A percentile compares a stretch with the other conserved stretches of the same genome.
These are phyloP conservation scores for Mycena filopes DNA, from an alignment of 768 basidiomycete genomes.

Conservation along the genomic window DNA sequence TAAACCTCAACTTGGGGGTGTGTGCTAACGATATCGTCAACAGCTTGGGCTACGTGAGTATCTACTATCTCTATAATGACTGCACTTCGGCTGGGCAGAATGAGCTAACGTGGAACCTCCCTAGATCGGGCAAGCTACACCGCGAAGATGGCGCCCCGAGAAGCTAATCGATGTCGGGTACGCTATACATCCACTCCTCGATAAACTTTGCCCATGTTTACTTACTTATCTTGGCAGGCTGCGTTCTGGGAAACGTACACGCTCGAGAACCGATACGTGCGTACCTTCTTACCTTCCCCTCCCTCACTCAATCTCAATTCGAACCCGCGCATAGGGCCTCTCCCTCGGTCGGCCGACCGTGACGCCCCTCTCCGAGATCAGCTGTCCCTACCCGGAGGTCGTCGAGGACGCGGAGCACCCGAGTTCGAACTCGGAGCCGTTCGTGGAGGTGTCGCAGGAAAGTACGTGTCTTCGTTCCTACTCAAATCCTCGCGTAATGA, in stretches of 20 bases:
- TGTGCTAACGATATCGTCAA: not conserved
- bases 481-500: not conserved
- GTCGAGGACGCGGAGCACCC: too few species aligned
- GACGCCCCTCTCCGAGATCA: conserved; percentile 43
- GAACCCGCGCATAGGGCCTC: too few species aligned
- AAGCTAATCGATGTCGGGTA: conserved; percentile 27
- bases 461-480: conserved; percentile 35
- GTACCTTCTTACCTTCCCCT: conserved; percentile 4
- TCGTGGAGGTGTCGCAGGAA: conserved; percentile 44
- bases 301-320: not conserved
- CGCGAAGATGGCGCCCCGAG: too few species aligned
- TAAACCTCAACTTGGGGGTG: not conserved
- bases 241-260: conserved; percentile 61
- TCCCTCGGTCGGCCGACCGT: too few species aligned
- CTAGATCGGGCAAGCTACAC: conserved; percentile 20
- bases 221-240: conserved; percentile 17
- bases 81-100: not conserved
- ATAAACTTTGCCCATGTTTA: conserved; percentile 39
- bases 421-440: conserved; percentile 43
- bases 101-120: too few species aligned
- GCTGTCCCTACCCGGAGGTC: too few species aligned
- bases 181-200: conserved; percentile 37
- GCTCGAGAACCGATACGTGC: conserved; percentile 53
- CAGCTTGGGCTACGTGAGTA: conserved; percentile 13
- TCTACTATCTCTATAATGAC: not conserved